phyloP scores from a whole-genome alignment of 73 alveolate species.

The Uronychia setigera region DNA sequence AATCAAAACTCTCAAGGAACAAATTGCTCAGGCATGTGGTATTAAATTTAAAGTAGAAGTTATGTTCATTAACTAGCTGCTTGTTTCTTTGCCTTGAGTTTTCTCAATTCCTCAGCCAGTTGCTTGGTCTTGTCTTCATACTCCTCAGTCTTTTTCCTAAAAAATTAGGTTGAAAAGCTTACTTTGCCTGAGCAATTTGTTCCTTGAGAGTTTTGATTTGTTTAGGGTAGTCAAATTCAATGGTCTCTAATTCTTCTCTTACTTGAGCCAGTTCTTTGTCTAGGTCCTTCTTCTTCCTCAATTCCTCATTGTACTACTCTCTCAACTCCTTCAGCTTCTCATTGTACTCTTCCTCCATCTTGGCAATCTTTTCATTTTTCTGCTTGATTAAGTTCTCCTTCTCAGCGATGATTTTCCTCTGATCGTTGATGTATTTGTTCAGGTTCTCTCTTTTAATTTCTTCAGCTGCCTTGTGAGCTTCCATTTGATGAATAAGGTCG shows the following conservation, averaged over 20 bases:
- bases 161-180: no score
- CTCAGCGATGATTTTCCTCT: conserved; percentile 71
- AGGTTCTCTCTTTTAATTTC: conserved; percentile 80
- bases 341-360: conserved; percentile 59
- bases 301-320: conserved; percentile 38
- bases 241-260: conserved; percentile 43
- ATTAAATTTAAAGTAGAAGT: no score
- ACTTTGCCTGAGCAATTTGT: conserved; percentile 46
- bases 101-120: conserved; percentile 53
- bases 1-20: conserved; percentile 44
- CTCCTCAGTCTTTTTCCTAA: conserved; percentile 53
- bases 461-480: conserved; percentile 75
- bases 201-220: conserved; percentile 49
- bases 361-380: conserved; percentile 42
- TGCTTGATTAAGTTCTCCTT: conserved; percentile 76
- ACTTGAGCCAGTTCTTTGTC: conserved; percentile 36
- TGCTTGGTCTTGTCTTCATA: conserved; percentile 59
- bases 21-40: conserved; percentile 38
- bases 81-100: conserved; percentile 26
- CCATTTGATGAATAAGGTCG: conserved; percentile 79
- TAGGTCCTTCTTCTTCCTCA: conserved; percentile 33
- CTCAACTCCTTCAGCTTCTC: conserved; percentile 36
- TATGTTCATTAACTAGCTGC: no score
- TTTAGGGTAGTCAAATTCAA: conserved; percentile 57
- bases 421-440: conserved; percentile 75